phyloP scores from a whole-genome alignment of 2,329 filamentous ascomycete species.

The Magnaporthiopsis poae region DNA sequence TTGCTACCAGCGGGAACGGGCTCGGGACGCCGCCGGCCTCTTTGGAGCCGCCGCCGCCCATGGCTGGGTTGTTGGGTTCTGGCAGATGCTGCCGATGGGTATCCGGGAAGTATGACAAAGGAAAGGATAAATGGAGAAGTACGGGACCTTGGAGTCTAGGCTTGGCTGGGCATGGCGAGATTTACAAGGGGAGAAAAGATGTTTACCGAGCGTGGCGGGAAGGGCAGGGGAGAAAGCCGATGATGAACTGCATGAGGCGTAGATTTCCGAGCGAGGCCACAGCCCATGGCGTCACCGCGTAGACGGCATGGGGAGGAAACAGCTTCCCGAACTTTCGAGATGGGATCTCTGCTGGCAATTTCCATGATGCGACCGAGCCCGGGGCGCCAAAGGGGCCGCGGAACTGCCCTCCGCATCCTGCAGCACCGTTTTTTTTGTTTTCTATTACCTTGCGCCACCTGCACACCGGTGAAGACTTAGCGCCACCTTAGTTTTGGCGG shows the following conservation, averaged over 20 bases:
- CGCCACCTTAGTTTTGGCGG: no score
- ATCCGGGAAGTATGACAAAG: background rate
- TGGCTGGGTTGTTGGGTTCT: background rate
- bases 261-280: background rate
- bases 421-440: background rate
- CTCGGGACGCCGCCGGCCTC: background rate
- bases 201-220: background rate
- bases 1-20: conserved; percentile 6
- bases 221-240: background rate
- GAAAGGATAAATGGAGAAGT: background rate
- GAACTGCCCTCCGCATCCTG: background rate
- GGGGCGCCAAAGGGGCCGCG: no score
- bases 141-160: background rate
- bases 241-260: background rate
- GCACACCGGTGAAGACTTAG: no score
- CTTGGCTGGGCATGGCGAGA: background rate
- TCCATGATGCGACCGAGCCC: background rate
- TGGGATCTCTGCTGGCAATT: background rate
- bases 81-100: background rate
- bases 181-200: background rate
- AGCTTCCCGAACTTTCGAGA: background rate
- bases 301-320: background rate
- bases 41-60: conserved; percentile 7
- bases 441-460: no score
- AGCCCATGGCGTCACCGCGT: background rate